These are phyloP conservation scores for Fusarium sp. DNA, from an alignment of 2,329 filamentous ascomycete genomes.

Conservation along the genomic window DNA sequence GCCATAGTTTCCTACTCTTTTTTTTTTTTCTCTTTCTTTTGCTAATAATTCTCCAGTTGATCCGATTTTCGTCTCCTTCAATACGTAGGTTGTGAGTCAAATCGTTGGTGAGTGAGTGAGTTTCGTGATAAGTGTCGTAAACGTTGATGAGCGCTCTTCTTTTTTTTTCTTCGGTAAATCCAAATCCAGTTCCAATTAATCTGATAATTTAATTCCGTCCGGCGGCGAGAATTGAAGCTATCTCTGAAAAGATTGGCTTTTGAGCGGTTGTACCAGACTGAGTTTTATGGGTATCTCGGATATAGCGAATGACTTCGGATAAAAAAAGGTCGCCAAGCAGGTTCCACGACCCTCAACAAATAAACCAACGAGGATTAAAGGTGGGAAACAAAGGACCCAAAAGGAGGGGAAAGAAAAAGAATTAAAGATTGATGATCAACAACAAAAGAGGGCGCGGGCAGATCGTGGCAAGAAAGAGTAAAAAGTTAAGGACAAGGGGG, in stretches of 20 bases:
- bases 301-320: constrained; percentile 2
- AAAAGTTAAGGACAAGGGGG: constrained; percentile 21
- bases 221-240: constrained; percentile 26
- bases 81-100: neutral
- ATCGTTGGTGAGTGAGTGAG: constrained; percentile 3
- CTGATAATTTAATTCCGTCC: constrained; percentile 26
- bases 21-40: neutral
- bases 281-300: constrained; percentile 19
- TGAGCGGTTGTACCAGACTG: constrained; percentile 4
- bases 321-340: neutral
- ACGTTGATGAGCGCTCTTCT: constrained; percentile 1
- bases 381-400: neutral
- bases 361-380: constrained; percentile 8
- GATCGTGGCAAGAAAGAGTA: constrained; percentile 27
- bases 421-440: constrained; percentile 29
- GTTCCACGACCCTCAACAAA: constrained; percentile 12
- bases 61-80: constrained; percentile 6
- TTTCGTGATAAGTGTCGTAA: constrained; percentile 1
- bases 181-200: constrained; percentile 3
- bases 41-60: constrained; percentile 2
- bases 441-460: constrained; percentile 2
- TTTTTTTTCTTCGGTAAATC: neutral
- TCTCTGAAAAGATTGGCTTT: constrained; percentile 3
- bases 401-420: constrained; percentile 13
- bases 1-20: constrained; percentile 28